Evolutionary conservation across 192 early-diverging fungal genomes (phyloP).

Genomic region (Podila clonocystis): DNA sequence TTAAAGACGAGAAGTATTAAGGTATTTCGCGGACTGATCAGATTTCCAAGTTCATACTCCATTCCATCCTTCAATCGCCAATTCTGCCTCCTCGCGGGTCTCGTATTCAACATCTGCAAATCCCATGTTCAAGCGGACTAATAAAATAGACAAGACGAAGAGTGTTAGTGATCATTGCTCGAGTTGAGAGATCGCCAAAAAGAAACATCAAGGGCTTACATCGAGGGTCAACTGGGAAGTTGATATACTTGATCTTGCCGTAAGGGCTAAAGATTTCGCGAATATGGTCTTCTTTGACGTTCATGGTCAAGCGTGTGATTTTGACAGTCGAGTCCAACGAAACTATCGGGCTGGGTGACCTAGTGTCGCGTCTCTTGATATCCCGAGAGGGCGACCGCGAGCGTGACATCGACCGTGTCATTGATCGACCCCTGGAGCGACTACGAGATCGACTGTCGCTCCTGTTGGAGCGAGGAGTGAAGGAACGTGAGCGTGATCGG

Average conservation of each 20-base stretch:
- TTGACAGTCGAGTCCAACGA: constrained; percentile 19
- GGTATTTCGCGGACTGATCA: too few relatives aligned
- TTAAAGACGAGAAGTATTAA: too few relatives aligned
- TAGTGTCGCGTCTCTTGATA: background rate
- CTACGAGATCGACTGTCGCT: background rate
- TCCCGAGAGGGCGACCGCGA: constrained; percentile 13
- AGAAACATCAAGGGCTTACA: constrained; percentile 17
- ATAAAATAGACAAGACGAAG: background rate
- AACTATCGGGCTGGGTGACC: constrained; percentile 7
- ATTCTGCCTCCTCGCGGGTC: constrained; percentile 28
- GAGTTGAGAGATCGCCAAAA: background rate
- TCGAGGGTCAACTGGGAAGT: constrained; percentile 38
- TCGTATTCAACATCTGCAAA: constrained; percentile 45
- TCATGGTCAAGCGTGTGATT: constrained; percentile 25
- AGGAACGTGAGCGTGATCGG: constrained; percentile 19
- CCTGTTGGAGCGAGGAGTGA: constrained; percentile 5
- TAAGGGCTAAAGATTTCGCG: constrained; percentile 32
- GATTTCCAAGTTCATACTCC: constrained; percentile 1
- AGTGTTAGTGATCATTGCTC: background rate
- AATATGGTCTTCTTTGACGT: constrained; percentile 36
- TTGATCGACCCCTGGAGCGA: constrained; percentile 26
- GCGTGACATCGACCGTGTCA: constrained; percentile 17
- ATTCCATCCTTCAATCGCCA: constrained; percentile 44
- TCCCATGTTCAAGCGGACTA: constrained; percentile 45
- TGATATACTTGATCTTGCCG: constrained; percentile 42